Conservation (phyloP, 169 alveolate genomes). For the Plasmodium fragile region DNA sequence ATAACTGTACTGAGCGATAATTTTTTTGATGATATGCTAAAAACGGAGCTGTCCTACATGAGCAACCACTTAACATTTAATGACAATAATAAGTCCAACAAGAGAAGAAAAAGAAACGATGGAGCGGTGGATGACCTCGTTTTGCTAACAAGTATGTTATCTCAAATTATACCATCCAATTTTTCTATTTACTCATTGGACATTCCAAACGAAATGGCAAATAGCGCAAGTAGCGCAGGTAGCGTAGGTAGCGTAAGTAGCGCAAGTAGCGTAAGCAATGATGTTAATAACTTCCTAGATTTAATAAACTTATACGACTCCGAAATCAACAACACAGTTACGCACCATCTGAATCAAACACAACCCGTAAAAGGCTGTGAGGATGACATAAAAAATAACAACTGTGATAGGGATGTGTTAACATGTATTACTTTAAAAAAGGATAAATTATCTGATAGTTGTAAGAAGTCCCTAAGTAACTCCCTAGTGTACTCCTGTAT, state of each 20-base stretch:
- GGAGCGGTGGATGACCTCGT: conserved; percentile 26
- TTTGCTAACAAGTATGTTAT: conserved; percentile 54
- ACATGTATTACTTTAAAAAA: conserved; percentile 67
- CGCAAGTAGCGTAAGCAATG: conserved; percentile 7
- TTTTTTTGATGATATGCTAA: conserved; percentile 22
- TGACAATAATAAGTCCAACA: conserved; percentile 49
- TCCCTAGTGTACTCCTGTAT: conserved; percentile 59
- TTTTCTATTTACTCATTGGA: conserved; percentile 41
- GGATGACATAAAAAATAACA: conserved; percentile 65
- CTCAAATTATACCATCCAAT: conserved; percentile 51
- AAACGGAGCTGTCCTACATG: conserved; percentile 40
- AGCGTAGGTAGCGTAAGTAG: too few species aligned
- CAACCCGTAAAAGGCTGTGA: conserved; percentile 74
- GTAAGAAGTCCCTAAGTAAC: conserved; percentile 38
- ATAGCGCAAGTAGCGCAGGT: conserved; percentile 8
- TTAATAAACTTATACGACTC: conserved; percentile 51
- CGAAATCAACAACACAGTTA: conserved; percentile 35
- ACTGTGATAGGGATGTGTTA: conserved; percentile 59
- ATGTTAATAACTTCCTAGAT: conserved; percentile 26
- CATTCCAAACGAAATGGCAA: conserved; percentile 7
- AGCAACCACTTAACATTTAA: conserved; percentile 48
- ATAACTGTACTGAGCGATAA: conserved; percentile 23
- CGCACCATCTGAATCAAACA: conserved; percentile 27
- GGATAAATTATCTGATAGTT: conserved; percentile 41
- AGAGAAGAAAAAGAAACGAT: conserved; percentile 46